A percentile compares a stretch with the other conserved stretches of the same genome.
These are phyloP conservation scores for Lentinula lateritia DNA, from an alignment of 768 basidiomycete species.

Conservation along the genomic window DNA sequence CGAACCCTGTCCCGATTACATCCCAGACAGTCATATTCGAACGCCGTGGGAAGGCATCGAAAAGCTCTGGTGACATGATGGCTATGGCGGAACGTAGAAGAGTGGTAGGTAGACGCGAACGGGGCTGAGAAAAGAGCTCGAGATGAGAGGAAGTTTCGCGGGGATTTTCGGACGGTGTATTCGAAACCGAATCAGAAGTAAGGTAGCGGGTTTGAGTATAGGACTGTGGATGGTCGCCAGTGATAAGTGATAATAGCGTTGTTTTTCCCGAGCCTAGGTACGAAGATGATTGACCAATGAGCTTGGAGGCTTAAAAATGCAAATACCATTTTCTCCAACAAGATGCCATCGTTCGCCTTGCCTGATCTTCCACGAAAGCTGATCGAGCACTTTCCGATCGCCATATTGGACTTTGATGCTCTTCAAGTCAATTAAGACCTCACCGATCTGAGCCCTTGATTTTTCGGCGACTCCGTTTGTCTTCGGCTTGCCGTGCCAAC, in stretches of 20 bases:
- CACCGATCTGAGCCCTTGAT: conserved; percentile 14
- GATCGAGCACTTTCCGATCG: conserved; percentile 59
- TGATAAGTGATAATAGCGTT: conserved; percentile 83
- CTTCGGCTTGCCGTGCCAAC: not conserved
- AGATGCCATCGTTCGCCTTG: conserved; percentile 89
- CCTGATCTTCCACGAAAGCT: conserved; percentile 78
- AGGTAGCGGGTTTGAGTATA: conserved; percentile 54
- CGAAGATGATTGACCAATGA: not conserved
- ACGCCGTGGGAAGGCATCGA: conserved; percentile 83
- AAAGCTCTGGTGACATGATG: conserved; percentile 83
- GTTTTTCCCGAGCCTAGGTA: conserved; percentile 86
- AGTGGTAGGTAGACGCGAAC: conserved; percentile 62
- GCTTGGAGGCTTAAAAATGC: not conserved
- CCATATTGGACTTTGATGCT: conserved; percentile 71
- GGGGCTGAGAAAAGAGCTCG: conserved; percentile 55
- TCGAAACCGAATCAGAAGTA: conserved; percentile 32
- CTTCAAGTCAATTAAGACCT: conserved; percentile 54
- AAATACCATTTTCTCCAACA: conserved; percentile 76
- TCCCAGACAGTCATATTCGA: conserved; percentile 67
- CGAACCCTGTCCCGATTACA: conserved; percentile 83
- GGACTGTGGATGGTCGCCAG: conserved; percentile 94
- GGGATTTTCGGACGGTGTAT: conserved; percentile 46
- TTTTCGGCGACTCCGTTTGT: not conserved
- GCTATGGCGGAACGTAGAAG: conserved; percentile 65
- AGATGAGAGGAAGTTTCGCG: conserved; percentile 28